Evolutionary conservation across 1,139 yeast species (phyloP), one percentile per base, ranked within the genome.

Genomic region (Candida tropicalis): DNA sequence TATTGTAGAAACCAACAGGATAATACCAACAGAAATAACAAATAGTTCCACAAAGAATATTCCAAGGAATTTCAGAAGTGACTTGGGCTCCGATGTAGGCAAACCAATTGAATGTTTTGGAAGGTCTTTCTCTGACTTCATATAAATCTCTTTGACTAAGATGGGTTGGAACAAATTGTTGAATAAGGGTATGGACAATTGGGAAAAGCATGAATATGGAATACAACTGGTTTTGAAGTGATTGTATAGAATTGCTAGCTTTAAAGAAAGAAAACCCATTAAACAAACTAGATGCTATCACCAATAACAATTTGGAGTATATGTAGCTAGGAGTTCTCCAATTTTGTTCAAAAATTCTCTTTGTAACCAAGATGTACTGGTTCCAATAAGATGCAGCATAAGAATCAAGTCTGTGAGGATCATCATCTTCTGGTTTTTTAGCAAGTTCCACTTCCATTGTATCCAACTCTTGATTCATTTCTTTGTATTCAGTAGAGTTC

Each of bases 51-150:
- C 76, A 69, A 2, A 82, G 45, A 9, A 81, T 53, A 56, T 85
- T 85, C 86, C 87, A 86, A 29, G 96, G 95, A 27, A 86, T 60
- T 59, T 88, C 96, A 26, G 78, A 81, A 15, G 82, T 62, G 36
- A 87, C 69, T 63, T 87, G 90, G 17, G 87, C 79, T 26, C 73
- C 53, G 50, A 88, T 65, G 58, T 55, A 60, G 17, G 63, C 48
- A 31, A 57, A 40, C 65, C 66, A 61, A 37, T 61, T 55, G 38
- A 58, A 61, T 1, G 64, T 58, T 47, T 54, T 62, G 5, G 66
- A 62, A 18, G 67, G 69, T 18, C 61, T 41, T 51, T 61, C 66
- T 49, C 70, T 58, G 15, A 59, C 67, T 46, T 65, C 70, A 43
- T 65, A 67, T 27, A 66, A 49, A 43, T 62, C 63, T 56, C 72